Conservation (phyloP, 257 asterid genomes). For the Scutellaria galericulata region DNA sequence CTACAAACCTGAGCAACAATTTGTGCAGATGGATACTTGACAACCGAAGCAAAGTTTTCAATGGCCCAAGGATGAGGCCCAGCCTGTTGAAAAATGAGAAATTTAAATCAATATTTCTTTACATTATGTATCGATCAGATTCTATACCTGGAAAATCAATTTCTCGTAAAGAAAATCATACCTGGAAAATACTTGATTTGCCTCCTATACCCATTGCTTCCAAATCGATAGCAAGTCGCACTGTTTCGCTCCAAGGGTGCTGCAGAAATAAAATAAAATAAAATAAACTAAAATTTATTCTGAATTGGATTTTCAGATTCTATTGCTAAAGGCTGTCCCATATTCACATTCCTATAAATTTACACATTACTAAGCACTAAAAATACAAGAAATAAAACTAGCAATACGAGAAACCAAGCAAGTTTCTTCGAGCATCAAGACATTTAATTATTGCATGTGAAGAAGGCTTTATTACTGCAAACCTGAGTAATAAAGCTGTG, state of each 20-base stretch:
- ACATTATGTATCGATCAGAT: no score
- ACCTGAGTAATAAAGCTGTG: conserved; percentile 99
- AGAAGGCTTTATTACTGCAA: conserved; percentile 29
- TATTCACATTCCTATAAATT: conserved; percentile 7
- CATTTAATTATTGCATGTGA: background rate
- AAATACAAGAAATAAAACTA: background rate
- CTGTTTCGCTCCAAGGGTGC: conserved; percentile 96
- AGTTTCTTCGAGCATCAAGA: no score
- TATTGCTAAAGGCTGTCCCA: conserved; percentile 17
- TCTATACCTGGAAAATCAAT: background rate
- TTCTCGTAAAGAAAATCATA: conserved; percentile 34
- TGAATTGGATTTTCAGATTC: conserved; percentile 7
- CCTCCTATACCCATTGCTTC: conserved; percentile 99
- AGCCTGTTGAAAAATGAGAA: conserved; percentile 55
- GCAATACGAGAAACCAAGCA: background rate
- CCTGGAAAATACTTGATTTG: conserved; percentile 93
- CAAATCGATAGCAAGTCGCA: conserved; percentile 84
- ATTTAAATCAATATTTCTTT: no score
- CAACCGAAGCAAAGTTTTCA: conserved; percentile 79
- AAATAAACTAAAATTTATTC: conserved; percentile 18
- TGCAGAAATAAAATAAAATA: conserved; percentile 45
- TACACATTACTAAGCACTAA: background rate
- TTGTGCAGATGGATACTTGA: conserved; percentile 91
- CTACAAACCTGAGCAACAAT: conserved; percentile 77
- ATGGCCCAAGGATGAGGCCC: conserved; percentile 99